These are phyloP conservation scores for Pythium phragmiticola DNA, from an alignment of 352 stramenopile species.

Conservation along the genomic window DNA sequence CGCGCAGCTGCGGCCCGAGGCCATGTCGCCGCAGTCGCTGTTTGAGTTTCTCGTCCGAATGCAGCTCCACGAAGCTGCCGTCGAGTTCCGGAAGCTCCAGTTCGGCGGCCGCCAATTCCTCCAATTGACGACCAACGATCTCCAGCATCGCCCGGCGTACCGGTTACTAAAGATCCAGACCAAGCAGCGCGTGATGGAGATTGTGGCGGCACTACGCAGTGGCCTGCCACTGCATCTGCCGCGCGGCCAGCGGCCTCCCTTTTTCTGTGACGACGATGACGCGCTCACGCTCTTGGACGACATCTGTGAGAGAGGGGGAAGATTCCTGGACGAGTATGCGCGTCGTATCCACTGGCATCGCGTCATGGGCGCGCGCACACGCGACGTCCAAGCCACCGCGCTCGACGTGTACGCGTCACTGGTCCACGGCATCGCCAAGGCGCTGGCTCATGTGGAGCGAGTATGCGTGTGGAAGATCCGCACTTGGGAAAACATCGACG, in stretches of 20 bases:
- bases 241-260: conserved; percentile 13
- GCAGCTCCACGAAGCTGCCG: conserved; percentile 45
- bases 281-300: conserved; percentile 51
- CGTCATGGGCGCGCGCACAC: conserved; percentile 42
- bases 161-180: conserved; percentile 50
- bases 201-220: conserved; percentile 42
- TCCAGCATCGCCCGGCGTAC: conserved; percentile 52
- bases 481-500: conserved; percentile 36
- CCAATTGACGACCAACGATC: conserved; percentile 44
- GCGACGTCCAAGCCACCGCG: conserved; percentile 32
- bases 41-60: conserved; percentile 55
- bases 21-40: conserved; percentile 53
- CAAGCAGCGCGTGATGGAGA: conserved; percentile 52
- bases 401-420: conserved; percentile 62
- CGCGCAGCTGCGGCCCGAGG: conserved; percentile 41
- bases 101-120: conserved; percentile 48
- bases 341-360: conserved; percentile 50
- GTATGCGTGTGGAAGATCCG: conserved; percentile 59
- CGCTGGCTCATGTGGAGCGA: conserved; percentile 40
- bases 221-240: conserved; percentile 48
- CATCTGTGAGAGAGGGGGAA: conserved; percentile 36
- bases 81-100: conserved; percentile 41
- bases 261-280: conserved; percentile 53
- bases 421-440: conserved; percentile 42
- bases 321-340: conserved; percentile 49